phyloP scores from a whole-genome alignment of 2,329 filamentous ascomycete species.

The Epichloe elymi region DNA sequence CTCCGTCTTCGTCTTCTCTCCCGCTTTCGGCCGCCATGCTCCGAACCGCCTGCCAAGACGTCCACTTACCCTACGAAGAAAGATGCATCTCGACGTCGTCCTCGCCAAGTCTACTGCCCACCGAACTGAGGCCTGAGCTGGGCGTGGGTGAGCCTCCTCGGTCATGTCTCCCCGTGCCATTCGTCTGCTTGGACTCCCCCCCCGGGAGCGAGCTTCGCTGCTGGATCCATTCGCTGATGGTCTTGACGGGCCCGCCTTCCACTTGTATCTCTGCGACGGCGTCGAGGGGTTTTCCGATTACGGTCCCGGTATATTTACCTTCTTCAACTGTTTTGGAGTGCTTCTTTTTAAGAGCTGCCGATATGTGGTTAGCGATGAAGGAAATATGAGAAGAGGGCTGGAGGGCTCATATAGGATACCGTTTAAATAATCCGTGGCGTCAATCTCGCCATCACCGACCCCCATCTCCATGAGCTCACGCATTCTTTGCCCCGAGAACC shows the following conservation, averaged over 20 bases:
- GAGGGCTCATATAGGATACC: conserved; percentile 27
- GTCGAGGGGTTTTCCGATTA: conserved; percentile 63
- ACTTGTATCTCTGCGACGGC: conserved; percentile 54
- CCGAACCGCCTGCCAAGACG: not conserved
- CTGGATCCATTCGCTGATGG: conserved; percentile 24
- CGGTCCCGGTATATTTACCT: conserved; percentile 70
- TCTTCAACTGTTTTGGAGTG: conserved; percentile 84
- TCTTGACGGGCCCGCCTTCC: conserved; percentile 50
- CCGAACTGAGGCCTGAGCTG: conserved; percentile 44
- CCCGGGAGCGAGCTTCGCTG: conserved; percentile 13
- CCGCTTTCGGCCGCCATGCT: not conserved
- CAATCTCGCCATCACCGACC: conserved; percentile 50
- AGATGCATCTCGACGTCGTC: conserved; percentile 35
- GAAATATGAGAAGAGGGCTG: too few species aligned
- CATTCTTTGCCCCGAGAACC: conserved; percentile 63
- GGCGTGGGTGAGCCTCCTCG: conserved; percentile 28
- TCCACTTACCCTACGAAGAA: conserved; percentile 14
- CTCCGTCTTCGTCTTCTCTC: not conserved
- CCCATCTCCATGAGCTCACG: conserved; percentile 73
- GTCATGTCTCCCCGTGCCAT: conserved; percentile 5
- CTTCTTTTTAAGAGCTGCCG: conserved; percentile 70
- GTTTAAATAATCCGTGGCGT: conserved; percentile 57
- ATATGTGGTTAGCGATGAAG: not conserved
- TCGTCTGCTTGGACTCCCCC: conserved; percentile 5
- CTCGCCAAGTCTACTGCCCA: conserved; percentile 27